These are phyloP conservation scores for Claviceps monticola DNA, from an alignment of 2,329 filamentous ascomycete genomes.

Conservation along the genomic window DNA sequence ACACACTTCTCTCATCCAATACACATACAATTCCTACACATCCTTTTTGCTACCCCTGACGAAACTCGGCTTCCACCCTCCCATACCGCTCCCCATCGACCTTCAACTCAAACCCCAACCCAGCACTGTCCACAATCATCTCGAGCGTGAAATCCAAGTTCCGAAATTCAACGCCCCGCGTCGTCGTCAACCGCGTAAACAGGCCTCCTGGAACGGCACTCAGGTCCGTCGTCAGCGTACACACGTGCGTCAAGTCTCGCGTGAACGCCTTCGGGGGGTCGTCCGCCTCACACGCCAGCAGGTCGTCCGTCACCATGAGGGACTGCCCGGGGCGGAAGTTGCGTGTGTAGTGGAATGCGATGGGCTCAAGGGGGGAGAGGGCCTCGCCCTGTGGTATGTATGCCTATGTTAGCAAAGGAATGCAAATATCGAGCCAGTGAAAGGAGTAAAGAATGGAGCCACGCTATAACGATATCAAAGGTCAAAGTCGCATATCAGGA, in stretches of 20 bases:
- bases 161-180: slow-evolving; percentile 66
- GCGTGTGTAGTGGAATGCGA: slow-evolving; percentile 74
- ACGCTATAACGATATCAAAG: too few species aligned
- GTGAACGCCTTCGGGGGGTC: slow-evolving; percentile 47
- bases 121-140: slow-evolving; percentile 70
- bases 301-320: slow-evolving; percentile 63
- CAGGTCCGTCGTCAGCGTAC: slow-evolving; percentile 68
- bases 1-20: too few species aligned
- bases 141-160: slow-evolving; percentile 72
- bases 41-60: slow-evolving; percentile 24
- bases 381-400: slow-evolving; percentile 45
- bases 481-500: too few species aligned
- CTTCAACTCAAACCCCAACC: slow-evolving; percentile 63
- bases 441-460: too few species aligned
- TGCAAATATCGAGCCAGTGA: background rate
- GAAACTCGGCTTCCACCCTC: slow-evolving; percentile 64
- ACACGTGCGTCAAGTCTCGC: slow-evolving; percentile 55
- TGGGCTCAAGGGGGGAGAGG: slow-evolving; percentile 57
- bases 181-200: slow-evolving; percentile 65
- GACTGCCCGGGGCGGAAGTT: slow-evolving; percentile 72
- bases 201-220: slow-evolving; percentile 59
- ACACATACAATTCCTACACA: too few species aligned
- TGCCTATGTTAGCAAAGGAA: background rate
- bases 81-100: slow-evolving; percentile 68
- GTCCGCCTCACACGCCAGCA: slow-evolving; percentile 63